Evolutionary conservation across 1,139 yeast species (phyloP).

Genomic region (Yamadazyma atmosphaerica): DNA sequence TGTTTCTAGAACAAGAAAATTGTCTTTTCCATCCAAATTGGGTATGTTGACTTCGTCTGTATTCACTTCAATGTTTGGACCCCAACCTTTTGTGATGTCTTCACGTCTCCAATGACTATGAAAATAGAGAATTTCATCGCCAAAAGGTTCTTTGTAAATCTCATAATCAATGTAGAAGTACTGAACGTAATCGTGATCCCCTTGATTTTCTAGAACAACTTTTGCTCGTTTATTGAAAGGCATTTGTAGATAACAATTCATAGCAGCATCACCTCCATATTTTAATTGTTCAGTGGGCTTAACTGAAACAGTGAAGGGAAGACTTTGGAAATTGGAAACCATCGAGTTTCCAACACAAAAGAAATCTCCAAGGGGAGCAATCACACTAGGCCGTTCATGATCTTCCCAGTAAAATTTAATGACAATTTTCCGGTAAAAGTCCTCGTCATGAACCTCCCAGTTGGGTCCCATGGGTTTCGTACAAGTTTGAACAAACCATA

Average conservation of each 20-base stretch:
- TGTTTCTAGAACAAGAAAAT: constrained; percentile 3
- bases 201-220: constrained; percentile 3
- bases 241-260: constrained; percentile 5
- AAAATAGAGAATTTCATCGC: constrained; percentile 2
- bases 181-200: constrained; percentile 4
- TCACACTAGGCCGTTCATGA: constrained; percentile 3
- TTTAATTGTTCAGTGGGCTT: constrained; percentile 3
- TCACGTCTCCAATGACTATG: constrained; percentile 5
- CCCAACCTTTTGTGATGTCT: constrained; percentile 6
- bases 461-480: constrained; percentile 4
- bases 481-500: constrained; percentile 6
- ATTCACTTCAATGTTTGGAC: constrained; percentile 5
- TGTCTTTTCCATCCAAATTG: constrained; percentile 3
- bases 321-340: constrained; percentile 5
- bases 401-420: constrained; percentile 3
- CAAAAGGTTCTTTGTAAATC: constrained; percentile 2
- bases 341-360: constrained; percentile 6
- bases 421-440: constrained; percentile 2
- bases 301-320: constrained; percentile 5
- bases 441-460: constrained; percentile 5
- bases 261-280: constrained; percentile 5
- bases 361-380: constrained; percentile 5
- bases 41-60: constrained; percentile 3
- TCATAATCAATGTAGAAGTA: constrained; percentile 6
- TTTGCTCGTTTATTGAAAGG: constrained; percentile 2